These are phyloP conservation scores for Diaporthe longicolla DNA, from an alignment of 2,329 filamentous ascomycete species.

Conservation along the genomic window DNA sequence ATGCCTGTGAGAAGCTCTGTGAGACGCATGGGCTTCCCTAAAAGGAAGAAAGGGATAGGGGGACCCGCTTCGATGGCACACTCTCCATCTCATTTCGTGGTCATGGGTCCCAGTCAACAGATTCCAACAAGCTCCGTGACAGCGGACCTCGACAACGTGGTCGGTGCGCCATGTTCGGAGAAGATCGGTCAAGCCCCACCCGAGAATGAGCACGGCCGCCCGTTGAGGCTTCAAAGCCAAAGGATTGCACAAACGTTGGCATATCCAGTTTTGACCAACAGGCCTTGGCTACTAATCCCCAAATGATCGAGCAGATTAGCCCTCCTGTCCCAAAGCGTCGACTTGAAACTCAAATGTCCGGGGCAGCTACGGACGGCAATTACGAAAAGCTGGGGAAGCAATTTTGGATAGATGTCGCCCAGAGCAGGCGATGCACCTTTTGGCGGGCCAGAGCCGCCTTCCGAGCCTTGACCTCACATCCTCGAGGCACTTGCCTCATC, in stretches of 20 bases:
- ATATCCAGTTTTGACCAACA: constrained; percentile 19
- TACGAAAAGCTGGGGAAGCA: constrained; percentile 38
- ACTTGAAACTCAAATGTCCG: constrained; percentile 35
- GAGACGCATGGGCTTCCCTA: constrained; percentile 36
- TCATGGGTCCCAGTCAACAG: constrained; percentile 33
- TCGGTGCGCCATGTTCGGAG: constrained; percentile 27
- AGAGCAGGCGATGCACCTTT: constrained; percentile 18
- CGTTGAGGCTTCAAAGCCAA: constrained; percentile 35
- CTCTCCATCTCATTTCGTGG: constrained; percentile 34
- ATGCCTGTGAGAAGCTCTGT: constrained; percentile 7
- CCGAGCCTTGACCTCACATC: background rate
- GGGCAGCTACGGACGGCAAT: constrained; percentile 32
- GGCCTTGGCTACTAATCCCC: constrained; percentile 34
- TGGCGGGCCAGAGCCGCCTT: background rate
- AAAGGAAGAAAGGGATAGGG: constrained; percentile 28
- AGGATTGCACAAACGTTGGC: constrained; percentile 26
- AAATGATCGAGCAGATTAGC: constrained; percentile 38
- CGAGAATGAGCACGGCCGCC: constrained; percentile 30
- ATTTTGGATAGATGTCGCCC: constrained; percentile 20
- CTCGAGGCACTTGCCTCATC: constrained; percentile 7
- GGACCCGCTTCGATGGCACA: constrained; percentile 31
- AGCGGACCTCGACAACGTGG: constrained; percentile 35
- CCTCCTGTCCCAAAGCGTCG: constrained; percentile 30
- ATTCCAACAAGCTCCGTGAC: constrained; percentile 21
- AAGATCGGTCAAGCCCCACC: constrained; percentile 35